Evolutionary conservation across 768 basidiomycete genomes (phyloP).

Genomic region (Termitomyces sp.): DNA sequence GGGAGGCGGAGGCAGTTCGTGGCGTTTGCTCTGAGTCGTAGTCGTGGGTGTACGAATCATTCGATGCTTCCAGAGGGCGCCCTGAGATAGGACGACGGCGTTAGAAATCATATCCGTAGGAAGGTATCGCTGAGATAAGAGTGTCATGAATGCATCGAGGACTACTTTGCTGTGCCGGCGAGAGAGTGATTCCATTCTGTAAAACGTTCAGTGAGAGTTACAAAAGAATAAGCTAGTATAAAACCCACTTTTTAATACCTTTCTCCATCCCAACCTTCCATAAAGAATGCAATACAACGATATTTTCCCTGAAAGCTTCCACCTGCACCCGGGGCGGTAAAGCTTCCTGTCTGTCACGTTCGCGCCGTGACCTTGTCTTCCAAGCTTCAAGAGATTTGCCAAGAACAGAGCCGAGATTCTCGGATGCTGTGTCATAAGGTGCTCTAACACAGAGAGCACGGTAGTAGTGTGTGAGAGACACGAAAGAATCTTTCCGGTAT

Average conservation of each 20-base stretch:
- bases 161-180: conserved; percentile 44
- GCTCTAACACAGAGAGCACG: conserved; percentile 82
- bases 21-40: conserved; percentile 18
- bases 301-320: conserved; percentile 64
- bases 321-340: conserved; percentile 47
- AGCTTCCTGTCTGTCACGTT: conserved; percentile 28
- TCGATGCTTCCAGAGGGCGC: conserved; percentile 80
- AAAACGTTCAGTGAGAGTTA: neutral
- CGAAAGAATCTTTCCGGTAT: conserved; percentile 79
- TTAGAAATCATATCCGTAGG: conserved; percentile 74
- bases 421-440: conserved; percentile 83
- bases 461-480: conserved; percentile 81
- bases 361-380: conserved; percentile 37
- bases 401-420: conserved; percentile 76
- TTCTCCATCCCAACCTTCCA: conserved; percentile 57
- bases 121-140: conserved; percentile 66
- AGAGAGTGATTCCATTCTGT: conserved; percentile 45
- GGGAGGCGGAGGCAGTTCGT: conserved; percentile 21
- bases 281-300: conserved; percentile 73
- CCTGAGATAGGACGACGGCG: conserved; percentile 66
- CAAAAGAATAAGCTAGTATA: conserved; percentile 19
- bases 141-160: conserved; percentile 48
- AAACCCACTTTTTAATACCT: conserved; percentile 47
- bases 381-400: conserved; percentile 60
- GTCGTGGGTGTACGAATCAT: conserved; percentile 54